Conservation (phyloP, 768 basidiomycete species). For the Clavaria fumosa region DNA sequence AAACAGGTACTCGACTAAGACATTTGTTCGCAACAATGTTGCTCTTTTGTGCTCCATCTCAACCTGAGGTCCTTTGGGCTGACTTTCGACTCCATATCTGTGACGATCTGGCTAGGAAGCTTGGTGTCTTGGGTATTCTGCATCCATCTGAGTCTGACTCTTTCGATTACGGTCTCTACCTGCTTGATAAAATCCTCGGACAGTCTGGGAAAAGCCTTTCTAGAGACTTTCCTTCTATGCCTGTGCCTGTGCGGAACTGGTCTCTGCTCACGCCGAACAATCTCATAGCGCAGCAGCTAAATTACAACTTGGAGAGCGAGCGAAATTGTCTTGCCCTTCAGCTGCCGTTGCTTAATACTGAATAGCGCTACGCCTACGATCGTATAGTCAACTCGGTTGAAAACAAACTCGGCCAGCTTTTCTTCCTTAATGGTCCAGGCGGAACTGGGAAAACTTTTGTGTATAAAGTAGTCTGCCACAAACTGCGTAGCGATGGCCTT, state of each 20-base stretch:
- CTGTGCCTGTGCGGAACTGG: conserved; percentile 17
- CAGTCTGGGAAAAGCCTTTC: conserved; percentile 14
- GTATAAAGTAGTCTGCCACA: conserved; percentile 20
- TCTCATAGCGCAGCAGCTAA: conserved; percentile 19
- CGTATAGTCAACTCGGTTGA: conserved; percentile 16
- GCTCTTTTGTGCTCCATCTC: conserved; percentile 13
- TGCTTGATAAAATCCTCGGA: conserved; percentile 17
- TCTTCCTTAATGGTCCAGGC: conserved; percentile 28
- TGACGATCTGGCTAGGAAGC: conserved; percentile 22
- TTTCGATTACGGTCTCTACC: conserved; percentile 27
- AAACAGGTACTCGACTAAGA: conserved; percentile 22
- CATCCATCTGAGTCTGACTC: conserved; percentile 19
- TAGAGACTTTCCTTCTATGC: conserved; percentile 20
- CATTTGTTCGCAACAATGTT: conserved; percentile 27
- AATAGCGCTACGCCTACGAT: conserved; percentile 17
- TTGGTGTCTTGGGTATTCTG: conserved; percentile 7
- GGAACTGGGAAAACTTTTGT: conserved; percentile 34
- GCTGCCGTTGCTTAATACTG: conserved; percentile 13
- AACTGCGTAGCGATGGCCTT: conserved; percentile 13
- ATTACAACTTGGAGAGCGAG: conserved; percentile 13
- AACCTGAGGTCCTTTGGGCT: conserved; percentile 26
- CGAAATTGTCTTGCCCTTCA: conserved; percentile 6
- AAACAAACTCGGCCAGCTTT: conserved; percentile 10
- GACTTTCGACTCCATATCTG: conserved; percentile 22
- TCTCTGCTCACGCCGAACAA: conserved; percentile 10